Percentiles rank a stretch among this genome's conserved stretches.
phyloP scores from a whole-genome alignment of 148 eudicot species.

The Bassia scoparia region DNA sequence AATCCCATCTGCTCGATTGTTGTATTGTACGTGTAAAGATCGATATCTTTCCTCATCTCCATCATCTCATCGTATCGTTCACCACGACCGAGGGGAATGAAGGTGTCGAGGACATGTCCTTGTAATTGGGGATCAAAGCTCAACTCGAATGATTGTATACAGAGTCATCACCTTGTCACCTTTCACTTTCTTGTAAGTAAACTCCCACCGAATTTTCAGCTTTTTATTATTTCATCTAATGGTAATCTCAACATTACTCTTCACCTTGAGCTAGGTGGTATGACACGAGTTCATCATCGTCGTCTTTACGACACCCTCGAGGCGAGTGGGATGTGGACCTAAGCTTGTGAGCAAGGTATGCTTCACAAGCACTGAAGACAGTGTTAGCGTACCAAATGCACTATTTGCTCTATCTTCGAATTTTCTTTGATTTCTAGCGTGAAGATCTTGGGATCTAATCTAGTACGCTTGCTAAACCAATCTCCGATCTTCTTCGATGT shows the following conservation, averaged over 20 bases:
- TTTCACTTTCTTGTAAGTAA: conserved; percentile 4
- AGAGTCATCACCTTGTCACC: neutral
- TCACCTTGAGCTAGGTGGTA: conserved; percentile 16
- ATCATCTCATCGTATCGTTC: conserved; percentile 4
- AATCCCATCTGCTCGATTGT: neutral
- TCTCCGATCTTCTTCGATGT: neutral
- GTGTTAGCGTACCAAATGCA: neutral
- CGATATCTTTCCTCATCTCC: conserved; percentile 14
- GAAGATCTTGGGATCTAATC: neutral
- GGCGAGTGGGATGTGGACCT: neutral
- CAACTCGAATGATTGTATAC: neutral
- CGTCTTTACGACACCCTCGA: neutral
- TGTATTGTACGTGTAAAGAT: conserved; percentile 7
- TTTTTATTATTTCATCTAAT: neutral
- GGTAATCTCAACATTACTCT: neutral
- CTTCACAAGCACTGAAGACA: conserved; percentile 9
- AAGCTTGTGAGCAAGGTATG: conserved; percentile 6
- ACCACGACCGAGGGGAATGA: conserved; percentile 22
- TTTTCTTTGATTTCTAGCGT: neutral
- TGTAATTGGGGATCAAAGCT: conserved; percentile 15
- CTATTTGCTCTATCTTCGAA: neutral
- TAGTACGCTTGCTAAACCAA: neutral
- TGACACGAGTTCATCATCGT: neutral
- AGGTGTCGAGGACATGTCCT: conserved; percentile 7
- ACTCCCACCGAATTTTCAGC: conserved; percentile 1